Conservation (phyloP, 495 filamentous ascomycete genomes). For the Lasiosphaeria miniovina region DNA sequence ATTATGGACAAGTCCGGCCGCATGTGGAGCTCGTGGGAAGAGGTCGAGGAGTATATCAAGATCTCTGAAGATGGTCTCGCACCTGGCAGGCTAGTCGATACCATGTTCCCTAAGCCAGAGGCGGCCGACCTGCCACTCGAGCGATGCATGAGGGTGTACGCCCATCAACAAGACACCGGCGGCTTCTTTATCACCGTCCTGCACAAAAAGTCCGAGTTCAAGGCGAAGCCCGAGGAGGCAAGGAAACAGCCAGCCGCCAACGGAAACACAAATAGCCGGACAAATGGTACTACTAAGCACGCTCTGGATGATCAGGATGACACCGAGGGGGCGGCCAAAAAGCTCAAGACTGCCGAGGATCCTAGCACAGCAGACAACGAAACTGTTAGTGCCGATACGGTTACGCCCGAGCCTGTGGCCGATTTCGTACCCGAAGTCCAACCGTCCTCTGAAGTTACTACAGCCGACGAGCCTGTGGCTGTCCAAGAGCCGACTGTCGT, state of each 20-base stretch:
- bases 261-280: slow-evolving; percentile 49
- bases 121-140: slow-evolving; percentile 68
- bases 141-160: slow-evolving; percentile 87
- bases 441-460: slow-evolving; percentile 8
- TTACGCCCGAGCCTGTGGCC: slow-evolving; percentile 6
- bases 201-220: slow-evolving; percentile 87
- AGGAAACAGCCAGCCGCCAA: slow-evolving; percentile 48
- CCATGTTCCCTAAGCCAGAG: slow-evolving; percentile 74
- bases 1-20: slow-evolving; percentile 80
- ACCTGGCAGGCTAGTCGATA: slow-evolving; percentile 61
- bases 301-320: slow-evolving; percentile 30
- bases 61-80: slow-evolving; percentile 52
- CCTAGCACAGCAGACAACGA: slow-evolving; percentile 28
- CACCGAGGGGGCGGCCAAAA: slow-evolving; percentile 33
- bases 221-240: slow-evolving; percentile 71
- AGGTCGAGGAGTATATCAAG: slow-evolving; percentile 63
- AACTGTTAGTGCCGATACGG: slow-evolving; percentile 22
- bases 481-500: slow-evolving; percentile 17
- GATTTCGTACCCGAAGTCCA: slow-evolving; percentile 21
- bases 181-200: slow-evolving; percentile 96
- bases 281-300: slow-evolving; percentile 28
- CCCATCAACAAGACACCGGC: slow-evolving; percentile 92
- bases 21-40: slow-evolving; percentile 73
- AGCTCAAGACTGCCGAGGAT: slow-evolving; percentile 34
- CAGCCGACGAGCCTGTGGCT: slow-evolving; percentile 15